These are phyloP conservation scores for Micractinium conductrix DNA, from an alignment of 139 green algal genomes.

Conservation along the genomic window DNA sequence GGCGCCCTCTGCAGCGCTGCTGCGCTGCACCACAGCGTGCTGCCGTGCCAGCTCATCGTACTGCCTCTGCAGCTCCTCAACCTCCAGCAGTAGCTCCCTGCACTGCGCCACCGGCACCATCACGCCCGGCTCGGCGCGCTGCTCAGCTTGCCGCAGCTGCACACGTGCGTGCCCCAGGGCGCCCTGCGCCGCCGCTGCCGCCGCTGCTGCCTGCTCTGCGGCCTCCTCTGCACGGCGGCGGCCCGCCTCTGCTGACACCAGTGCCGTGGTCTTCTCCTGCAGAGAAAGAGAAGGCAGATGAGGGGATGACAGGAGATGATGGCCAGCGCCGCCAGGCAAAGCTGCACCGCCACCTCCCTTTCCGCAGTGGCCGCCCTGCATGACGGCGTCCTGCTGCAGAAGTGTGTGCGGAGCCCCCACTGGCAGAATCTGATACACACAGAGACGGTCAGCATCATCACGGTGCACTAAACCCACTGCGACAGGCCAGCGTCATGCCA, in stretches of 20 bases:
- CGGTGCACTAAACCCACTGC: no score
- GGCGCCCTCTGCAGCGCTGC: neutral
- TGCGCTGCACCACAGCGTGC: constrained; percentile 36
- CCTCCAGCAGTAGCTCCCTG: constrained; percentile 53
- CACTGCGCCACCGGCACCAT: constrained; percentile 38
- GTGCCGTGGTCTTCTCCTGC: constrained; percentile 58
- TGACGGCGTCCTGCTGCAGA: no score
- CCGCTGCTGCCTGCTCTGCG: constrained; percentile 32
- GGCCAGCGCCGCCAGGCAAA: no score
- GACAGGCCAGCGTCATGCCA: no score
- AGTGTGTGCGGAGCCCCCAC: no score
- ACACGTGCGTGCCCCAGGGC: constrained; percentile 48
- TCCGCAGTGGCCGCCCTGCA: no score
- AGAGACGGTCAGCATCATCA: no score
- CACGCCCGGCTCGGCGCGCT: constrained; percentile 12
- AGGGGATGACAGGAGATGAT: no score
- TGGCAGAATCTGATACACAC: no score
- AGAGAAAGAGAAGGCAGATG: constrained; percentile 7
- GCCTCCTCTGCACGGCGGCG: constrained; percentile 45
- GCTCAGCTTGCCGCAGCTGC: constrained; percentile 38
- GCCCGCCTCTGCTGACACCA: constrained; percentile 51
- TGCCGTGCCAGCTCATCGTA: constrained; percentile 40
- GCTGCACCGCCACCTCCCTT: no score
- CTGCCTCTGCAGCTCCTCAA: constrained; percentile 42
- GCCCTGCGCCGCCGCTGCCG: constrained; percentile 52